Base-by-base conservation (phyloP, 169 alveolate species). In the Eimeria maxima region DNA sequence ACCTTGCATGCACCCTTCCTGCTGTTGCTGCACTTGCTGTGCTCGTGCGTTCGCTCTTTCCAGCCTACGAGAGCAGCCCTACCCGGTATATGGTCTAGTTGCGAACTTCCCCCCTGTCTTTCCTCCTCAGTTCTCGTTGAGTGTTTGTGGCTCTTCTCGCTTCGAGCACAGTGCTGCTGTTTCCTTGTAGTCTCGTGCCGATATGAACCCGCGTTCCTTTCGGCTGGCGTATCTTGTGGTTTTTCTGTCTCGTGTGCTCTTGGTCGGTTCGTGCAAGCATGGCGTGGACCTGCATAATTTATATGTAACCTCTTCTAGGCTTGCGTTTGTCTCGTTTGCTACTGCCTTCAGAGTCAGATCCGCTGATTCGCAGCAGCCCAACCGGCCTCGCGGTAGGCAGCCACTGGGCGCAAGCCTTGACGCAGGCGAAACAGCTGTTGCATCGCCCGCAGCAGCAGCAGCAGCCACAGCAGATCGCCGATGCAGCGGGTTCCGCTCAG, bases 391-490 rank as follows among this genome's bases (percentile, higher is more conserved):
- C 50, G 4, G 78, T 57, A 27, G 53, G 53, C 76, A 22, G 90
- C 71, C 47, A 80, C 71, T 53, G 92, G 92, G 33, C 55, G 4
- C 78, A 57, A 78, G 92, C 78, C 13, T 45, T 84, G 76, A 20
- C 63, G n/a, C 92, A 84, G 92, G 92, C 92, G 53, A 55, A 84
- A 78, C 76, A 84, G 76, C 92, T 84, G 92, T 60, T 84, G 92
- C 92, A 84, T 38, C 76, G 27, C 42, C 92, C 76, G 55, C 91
- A 50, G 91, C 91, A 83, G 92, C 78, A 29, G 60, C 92, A 55
- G 55, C 91, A 50, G 91, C 91, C 50, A 78, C 78, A 29, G 44
- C 92, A 84, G 78, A 42, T 55, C 13, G 60, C 65, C 33, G 92
- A 55, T 33, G 92, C 73, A 29, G 92, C 92, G 24, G 92, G 92